phyloP scores from a whole-genome alignment of 2,329 filamentous ascomycete genomes.

The Rutstroemia sp. region DNA sequence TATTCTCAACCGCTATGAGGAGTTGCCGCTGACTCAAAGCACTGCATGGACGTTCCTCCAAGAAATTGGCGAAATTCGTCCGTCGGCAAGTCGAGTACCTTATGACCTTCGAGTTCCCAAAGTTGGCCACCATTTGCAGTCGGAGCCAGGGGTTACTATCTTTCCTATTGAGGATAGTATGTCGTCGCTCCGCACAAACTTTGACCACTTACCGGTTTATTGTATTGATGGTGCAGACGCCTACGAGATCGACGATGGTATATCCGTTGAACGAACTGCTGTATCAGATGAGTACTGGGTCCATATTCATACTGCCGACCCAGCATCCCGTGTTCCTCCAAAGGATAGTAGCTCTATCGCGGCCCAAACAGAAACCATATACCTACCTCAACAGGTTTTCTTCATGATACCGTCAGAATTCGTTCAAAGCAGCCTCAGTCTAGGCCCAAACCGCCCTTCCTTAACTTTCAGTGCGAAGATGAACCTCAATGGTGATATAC shows the following conservation, averaged over 20 bases:
- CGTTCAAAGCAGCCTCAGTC: slow-evolving; percentile 45
- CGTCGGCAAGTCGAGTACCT: slow-evolving; percentile 61
- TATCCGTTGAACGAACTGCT: slow-evolving; percentile 60
- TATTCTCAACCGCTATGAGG: slow-evolving; percentile 52
- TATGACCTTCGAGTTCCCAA: slow-evolving; percentile 52
- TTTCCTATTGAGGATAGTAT: slow-evolving; percentile 38
- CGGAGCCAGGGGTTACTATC: slow-evolving; percentile 27
- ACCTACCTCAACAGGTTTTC: slow-evolving; percentile 49
- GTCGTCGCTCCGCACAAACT: slow-evolving; percentile 48
- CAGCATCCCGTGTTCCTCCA: slow-evolving; percentile 59
- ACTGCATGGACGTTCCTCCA: slow-evolving; percentile 62
- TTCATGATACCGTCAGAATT: slow-evolving; percentile 50
- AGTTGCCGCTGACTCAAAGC: slow-evolving; percentile 36
- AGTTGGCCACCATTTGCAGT: slow-evolving; percentile 29
- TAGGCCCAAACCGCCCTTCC: slow-evolving; percentile 43
- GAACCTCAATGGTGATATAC: slow-evolving; percentile 43
- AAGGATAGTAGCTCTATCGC: slow-evolving; percentile 54
- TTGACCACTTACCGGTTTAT: slow-evolving; percentile 53
- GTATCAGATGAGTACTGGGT: slow-evolving; percentile 57
- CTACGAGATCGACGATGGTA: slow-evolving; percentile 69
- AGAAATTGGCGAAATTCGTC: slow-evolving; percentile 63
- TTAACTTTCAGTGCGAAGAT: slow-evolving; percentile 58
- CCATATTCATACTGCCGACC: slow-evolving; percentile 72
- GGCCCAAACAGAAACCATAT: slow-evolving; percentile 51
- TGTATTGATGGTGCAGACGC: slow-evolving; percentile 65